Percentiles rank a stretch among this genome's conserved stretches.
phyloP scores from a whole-genome alignment of 257 asterid species.

The Solanum piurae region DNA sequence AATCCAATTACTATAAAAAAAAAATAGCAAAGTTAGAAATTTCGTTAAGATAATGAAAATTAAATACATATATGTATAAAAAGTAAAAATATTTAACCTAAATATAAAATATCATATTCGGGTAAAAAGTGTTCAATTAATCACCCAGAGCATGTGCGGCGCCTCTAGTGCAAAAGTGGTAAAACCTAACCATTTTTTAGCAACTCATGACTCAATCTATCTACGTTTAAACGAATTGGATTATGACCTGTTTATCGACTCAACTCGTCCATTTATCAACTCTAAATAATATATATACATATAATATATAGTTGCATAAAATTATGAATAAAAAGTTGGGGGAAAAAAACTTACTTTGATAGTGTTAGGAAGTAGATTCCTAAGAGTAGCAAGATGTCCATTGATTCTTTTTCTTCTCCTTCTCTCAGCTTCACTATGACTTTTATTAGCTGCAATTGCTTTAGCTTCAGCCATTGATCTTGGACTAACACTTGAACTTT shows the following conservation, averaged over 20 bases:
- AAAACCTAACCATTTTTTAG: not conserved
- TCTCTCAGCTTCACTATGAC: slow-evolving; percentile 89
- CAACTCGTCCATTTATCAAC: not conserved
- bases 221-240: not conserved
- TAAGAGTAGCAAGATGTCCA: slow-evolving; percentile 81
- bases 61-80: not conserved
- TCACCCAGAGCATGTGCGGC: not conserved
- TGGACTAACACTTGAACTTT: slow-evolving; percentile 29
- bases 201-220: not conserved
- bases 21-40: no score
- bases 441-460: slow-evolving; percentile 63
- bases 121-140: not conserved
- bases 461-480: slow-evolving; percentile 64
- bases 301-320: not conserved
- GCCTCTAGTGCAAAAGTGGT: not conserved
- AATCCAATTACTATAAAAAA: no score
- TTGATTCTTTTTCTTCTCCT: slow-evolving; percentile 78
- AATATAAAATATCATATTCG: not conserved
- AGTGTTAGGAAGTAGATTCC: slow-evolving; percentile 67
- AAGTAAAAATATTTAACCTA: not conserved
- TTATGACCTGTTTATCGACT: not conserved
- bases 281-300: not conserved
- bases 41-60: no score
- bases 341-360: slow-evolving; percentile 39
- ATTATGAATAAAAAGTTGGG: not conserved